phyloP scores from a whole-genome alignment of 2,329 filamentous ascomycete species.

The Graphium sp. region DNA sequence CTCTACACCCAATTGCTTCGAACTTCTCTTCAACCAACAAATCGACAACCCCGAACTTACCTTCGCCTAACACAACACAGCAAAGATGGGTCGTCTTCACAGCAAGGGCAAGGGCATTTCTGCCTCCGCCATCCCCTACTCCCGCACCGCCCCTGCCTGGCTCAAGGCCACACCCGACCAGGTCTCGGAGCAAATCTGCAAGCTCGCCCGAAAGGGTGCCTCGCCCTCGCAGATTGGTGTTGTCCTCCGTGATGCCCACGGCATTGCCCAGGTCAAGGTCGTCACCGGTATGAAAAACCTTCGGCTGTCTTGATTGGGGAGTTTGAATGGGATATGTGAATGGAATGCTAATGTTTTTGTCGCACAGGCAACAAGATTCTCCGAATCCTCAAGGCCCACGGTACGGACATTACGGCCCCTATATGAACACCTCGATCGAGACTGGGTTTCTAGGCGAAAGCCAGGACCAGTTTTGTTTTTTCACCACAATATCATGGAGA shows the following conservation, averaged over 20 bases:
- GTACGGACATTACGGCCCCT: constrained; percentile 48
- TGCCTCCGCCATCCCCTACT: constrained; percentile 91
- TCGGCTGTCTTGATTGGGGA: background rate
- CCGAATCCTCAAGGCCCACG: constrained; percentile 91
- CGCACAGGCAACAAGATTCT: constrained; percentile 99
- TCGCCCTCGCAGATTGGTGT: constrained; percentile 99
- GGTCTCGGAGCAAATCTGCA: constrained; percentile 98
- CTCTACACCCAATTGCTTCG: constrained; percentile 3
- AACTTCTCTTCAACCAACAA: constrained; percentile 9
- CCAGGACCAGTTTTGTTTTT: constrained; percentile 6
- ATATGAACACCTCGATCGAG: constrained; percentile 8
- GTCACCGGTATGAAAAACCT: constrained; percentile 67
- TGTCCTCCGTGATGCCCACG: constrained; percentile 93
- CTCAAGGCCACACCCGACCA: constrained; percentile 97
- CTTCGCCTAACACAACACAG: constrained; percentile 15
- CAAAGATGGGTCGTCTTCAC: constrained; percentile 93
- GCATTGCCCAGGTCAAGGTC: constrained; percentile 93
- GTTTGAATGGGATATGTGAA: constrained; percentile 1
- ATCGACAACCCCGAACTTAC: constrained; percentile 5
- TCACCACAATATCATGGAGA: constrained; percentile 4
- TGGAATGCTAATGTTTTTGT: constrained; percentile 18
- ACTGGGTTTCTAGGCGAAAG: constrained; percentile 4
- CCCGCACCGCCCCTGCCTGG: constrained; percentile 81
- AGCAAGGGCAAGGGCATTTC: constrained; percentile 99
- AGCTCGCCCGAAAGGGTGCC: constrained; percentile 96